Conservation (phyloP, 2,329 filamentous ascomycete genomes). For the Aspergillus quadricinctus region DNA sequence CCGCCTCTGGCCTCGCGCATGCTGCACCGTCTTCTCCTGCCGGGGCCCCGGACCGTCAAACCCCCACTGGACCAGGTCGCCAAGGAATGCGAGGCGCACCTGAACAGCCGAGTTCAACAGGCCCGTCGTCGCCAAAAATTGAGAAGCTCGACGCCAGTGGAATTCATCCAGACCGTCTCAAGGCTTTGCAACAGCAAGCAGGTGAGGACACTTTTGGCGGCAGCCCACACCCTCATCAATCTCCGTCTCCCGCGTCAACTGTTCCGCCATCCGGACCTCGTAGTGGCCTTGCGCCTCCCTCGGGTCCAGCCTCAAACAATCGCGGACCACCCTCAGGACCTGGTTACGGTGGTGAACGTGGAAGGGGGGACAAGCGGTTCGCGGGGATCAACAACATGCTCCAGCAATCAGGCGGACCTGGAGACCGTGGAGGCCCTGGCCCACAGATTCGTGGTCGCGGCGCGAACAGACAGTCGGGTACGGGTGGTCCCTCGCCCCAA, state of each 20-base stretch:
- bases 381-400: conserved; percentile 45
- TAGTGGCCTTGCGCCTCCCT: conserved; percentile 30
- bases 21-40: conserved; percentile 14
- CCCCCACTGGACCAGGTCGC: conserved; percentile 42
- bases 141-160: conserved; percentile 39
- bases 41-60: conserved; percentile 34
- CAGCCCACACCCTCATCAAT: conserved; percentile 19
- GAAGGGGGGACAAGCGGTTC: conserved; percentile 45
- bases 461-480: conserved; percentile 30
- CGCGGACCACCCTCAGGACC: conserved; percentile 36
- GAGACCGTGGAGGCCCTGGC: conserved; percentile 30
- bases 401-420: conserved; percentile 37
- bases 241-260: conserved; percentile 22
- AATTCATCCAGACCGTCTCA: conserved; percentile 53
- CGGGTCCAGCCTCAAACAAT: conserved; percentile 31
- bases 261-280: conserved; percentile 40
- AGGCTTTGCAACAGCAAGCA: conserved; percentile 37
- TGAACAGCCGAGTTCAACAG: conserved; percentile 27
- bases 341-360: conserved; percentile 34
- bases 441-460: conserved; percentile 39
- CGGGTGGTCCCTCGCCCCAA: conserved; percentile 30
- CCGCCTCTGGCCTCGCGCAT: conserved; percentile 28
- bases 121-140: conserved; percentile 28
- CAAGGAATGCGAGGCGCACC: conserved; percentile 32
- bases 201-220: conserved; percentile 17